Base-by-base conservation (phyloP, 257 asterid genomes). In the Paraleonurus japonicus region DNA sequence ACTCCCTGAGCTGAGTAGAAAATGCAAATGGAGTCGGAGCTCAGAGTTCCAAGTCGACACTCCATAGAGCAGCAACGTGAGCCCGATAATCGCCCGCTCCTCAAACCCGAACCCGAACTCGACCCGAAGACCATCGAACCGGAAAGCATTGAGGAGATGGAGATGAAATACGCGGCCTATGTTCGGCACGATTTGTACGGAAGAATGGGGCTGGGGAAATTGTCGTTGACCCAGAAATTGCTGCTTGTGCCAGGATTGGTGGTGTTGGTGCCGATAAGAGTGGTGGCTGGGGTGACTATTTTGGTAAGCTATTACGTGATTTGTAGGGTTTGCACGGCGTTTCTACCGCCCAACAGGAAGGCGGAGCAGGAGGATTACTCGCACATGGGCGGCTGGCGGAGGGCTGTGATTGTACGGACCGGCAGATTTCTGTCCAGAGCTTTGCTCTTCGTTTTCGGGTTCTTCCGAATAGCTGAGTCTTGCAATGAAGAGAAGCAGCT, bases 321-420 rank as follows among this genome's bases (percentile, higher is more conserved):
- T 79, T 94, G 99, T 75, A 78, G 88, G 77, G 65, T 91, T 64
- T 91, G 95, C 65, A 94, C 99, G 50, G 92, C 87, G 45, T 84
- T 86, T 73, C 76, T 63, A 22, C 72, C 81, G 5, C 96, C 99
- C 7, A 84, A 85, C 67, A 70, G 79, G 75, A 96, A 89, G 82
- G 97, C 76, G 6, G 96, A 81, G 82, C 98, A 91, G 81, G 98
- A 94, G 87, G 98, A 89, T 84, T 94, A 81, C 55, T 98, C 96
- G 3, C 98, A 94, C 69, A 70, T 87, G 86, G 93, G 89, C 16
- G 96, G 98, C 32, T 94, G 96, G 96, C 75, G 96, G 75, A 83
- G 99, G 83, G 79, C 79, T 10, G 93, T 85, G 71, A 87, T 94
- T 63, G 81, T 91, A 26, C 81, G 54, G 74, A 76, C 76, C 48